A percentile compares a stretch with the other conserved stretches of the same genome.
Conservation (phyloP, 2,329 filamentous ascomycete genomes). For the Alternaria dauci region DNA sequence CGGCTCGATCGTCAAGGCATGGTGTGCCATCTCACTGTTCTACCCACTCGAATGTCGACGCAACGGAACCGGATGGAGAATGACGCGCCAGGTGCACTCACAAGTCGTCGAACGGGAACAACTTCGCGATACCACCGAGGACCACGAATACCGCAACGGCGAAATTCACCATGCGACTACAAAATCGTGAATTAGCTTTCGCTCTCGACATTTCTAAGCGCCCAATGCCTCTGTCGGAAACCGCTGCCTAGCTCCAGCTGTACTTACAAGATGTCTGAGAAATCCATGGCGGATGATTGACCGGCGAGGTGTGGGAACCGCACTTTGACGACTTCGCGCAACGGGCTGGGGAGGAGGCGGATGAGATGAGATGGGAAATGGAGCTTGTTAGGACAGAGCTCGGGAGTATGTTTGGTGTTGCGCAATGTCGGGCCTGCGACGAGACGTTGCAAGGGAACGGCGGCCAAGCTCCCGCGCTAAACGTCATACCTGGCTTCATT, state of each 20-base stretch:
- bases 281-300: slow-evolving; percentile 71
- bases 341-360: slow-evolving; percentile 2
- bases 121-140: slow-evolving; percentile 79
- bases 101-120: slow-evolving; percentile 63
- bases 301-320: slow-evolving; percentile 45
- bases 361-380: slow-evolving; percentile 11
- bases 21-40: not conserved
- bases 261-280: slow-evolving; percentile 89
- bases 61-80: not conserved
- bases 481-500: slow-evolving; percentile 21
- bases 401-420: slow-evolving; percentile 18
- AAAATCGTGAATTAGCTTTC: slow-evolving; percentile 26
- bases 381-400: slow-evolving; percentile 12
- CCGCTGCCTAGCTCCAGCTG: slow-evolving; percentile 27
- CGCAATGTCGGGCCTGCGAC: slow-evolving; percentile 20
- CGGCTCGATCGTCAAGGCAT: not conserved
- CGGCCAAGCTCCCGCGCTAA: slow-evolving; percentile 18
- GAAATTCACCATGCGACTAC: slow-evolving; percentile 93
- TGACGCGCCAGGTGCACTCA: slow-evolving; percentile 49
- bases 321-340: slow-evolving; percentile 37
- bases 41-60: not conserved
- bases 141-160: slow-evolving; percentile 86
- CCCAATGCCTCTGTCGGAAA: slow-evolving; percentile 15
- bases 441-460: slow-evolving; percentile 16
- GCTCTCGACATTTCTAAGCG: not conserved